Evolutionary conservation across 164 flowering plant species (phyloP).

Genomic region (Aristolochia californica): DNA sequence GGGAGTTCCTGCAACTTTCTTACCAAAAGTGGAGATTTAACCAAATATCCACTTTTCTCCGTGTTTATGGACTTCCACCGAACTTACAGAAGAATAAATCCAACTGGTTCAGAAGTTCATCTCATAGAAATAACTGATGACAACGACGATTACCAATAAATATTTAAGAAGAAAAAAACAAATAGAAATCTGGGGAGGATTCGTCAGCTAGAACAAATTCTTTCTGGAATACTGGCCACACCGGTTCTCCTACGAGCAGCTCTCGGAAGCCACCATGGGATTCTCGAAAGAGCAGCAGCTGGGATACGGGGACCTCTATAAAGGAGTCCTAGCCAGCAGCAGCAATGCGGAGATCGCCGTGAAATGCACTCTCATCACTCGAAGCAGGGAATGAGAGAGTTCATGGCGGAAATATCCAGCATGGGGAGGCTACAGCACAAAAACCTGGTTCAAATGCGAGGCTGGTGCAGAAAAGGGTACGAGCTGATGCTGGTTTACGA

Average conservation of each 20-base stretch:
- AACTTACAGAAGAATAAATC: too few relatives aligned
- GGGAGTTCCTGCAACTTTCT: too few relatives aligned
- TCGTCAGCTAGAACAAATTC: not conserved
- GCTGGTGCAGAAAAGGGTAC: conserved; percentile 54
- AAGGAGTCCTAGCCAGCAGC: conserved; percentile 1
- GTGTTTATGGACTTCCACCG: too few relatives aligned
- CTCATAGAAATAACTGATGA: too few relatives aligned
- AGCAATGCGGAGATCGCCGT: conserved; percentile 41
- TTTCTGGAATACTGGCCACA: conserved; percentile 63
- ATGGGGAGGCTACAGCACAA: conserved; percentile 67
- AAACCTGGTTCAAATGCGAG: conserved; percentile 57
- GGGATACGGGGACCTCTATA: conserved; percentile 60
- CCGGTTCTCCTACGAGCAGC: conserved; percentile 45
- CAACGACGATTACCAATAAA: too few relatives aligned
- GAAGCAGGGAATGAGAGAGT: conserved; percentile 66
- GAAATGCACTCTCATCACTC: conserved; percentile 69
- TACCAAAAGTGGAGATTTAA: too few relatives aligned
- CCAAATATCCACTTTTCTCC: too few relatives aligned
- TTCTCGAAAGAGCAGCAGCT: conserved; percentile 39
- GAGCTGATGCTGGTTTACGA: conserved; percentile 64
- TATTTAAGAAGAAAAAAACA: not conserved
- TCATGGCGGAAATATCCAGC: conserved; percentile 73
- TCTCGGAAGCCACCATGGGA: conserved; percentile 36
- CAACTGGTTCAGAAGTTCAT: too few relatives aligned
- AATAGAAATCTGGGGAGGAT: not conserved